These are phyloP conservation scores for Rhizopogon roseolus DNA, from an alignment of 768 basidiomycete genomes.

Conservation along the genomic window DNA sequence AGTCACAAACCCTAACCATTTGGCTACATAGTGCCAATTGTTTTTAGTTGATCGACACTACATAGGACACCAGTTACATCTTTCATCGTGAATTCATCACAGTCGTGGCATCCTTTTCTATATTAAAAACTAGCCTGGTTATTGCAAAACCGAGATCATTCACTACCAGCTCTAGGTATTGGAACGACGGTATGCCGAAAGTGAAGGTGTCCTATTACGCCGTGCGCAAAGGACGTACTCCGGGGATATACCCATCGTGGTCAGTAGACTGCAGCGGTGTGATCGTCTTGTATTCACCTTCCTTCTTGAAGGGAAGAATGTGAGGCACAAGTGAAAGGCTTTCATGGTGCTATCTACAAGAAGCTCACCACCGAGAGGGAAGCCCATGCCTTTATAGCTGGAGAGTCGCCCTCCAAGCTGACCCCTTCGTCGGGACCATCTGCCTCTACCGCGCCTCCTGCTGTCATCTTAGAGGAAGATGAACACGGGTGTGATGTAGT, in stretches of 20 bases:
- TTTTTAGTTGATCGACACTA: too few relatives aligned
- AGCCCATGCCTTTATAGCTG: conserved; percentile 53
- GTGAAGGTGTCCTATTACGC: conserved; percentile 62
- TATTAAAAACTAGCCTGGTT: not conserved
- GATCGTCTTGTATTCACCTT: not conserved
- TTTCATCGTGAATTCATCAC: not conserved
- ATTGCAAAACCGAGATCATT: not conserved
- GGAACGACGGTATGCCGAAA: conserved; percentile 28
- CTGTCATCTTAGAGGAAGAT: conserved; percentile 10
- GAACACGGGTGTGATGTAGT: conserved; percentile 44
- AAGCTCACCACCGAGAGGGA: conserved; percentile 55
- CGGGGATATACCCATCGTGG: conserved; percentile 75
- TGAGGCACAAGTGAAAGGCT: conserved; percentile 63
- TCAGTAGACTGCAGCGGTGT: conserved; percentile 23
- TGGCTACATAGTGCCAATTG: too few relatives aligned
- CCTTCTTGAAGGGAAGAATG: conserved; percentile 59
- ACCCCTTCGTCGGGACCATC: conserved; percentile 4
- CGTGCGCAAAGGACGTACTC: conserved; percentile 55
- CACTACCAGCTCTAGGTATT: not conserved
- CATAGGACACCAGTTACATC: too few relatives aligned
- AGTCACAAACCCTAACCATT: too few relatives aligned
- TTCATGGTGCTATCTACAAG: conserved; percentile 55
- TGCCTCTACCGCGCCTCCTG: conserved; percentile 24
- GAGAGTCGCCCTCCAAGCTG: conserved; percentile 19
- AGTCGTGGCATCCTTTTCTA: not conserved